Percentiles rank a stretch among this genome's conserved stretches.
phyloP scores from a whole-genome alignment of 805 yeast species.

The Schwanniomyces sp. region DNA sequence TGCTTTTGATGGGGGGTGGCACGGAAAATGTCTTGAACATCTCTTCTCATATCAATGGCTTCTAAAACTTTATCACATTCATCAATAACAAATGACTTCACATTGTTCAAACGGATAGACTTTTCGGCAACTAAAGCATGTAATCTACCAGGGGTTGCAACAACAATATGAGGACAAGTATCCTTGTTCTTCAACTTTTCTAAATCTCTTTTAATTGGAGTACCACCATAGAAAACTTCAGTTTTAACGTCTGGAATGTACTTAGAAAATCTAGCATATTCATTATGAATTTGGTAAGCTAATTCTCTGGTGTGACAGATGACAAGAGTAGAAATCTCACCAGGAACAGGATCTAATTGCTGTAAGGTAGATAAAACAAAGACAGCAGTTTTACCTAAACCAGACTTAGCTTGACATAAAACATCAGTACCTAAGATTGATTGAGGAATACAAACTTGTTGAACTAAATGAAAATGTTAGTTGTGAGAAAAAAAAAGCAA shows the following conservation, averaged over 20 bases:
- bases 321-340: constrained; percentile 92
- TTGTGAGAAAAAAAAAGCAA: constrained; percentile 5
- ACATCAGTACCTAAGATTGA: constrained; percentile 97
- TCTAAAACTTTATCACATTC: constrained; percentile 99
- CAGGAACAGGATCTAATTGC: constrained; percentile 96
- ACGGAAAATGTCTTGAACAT: constrained; percentile 96
- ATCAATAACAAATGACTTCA: constrained; percentile 93
- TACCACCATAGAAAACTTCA: constrained; percentile 96
- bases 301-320: constrained; percentile 98
- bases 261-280: constrained; percentile 95
- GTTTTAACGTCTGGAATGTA: constrained; percentile 98
- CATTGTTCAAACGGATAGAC: constrained; percentile 78
- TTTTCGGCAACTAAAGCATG: constrained; percentile 92
- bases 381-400: constrained; percentile 99
- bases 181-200: constrained; percentile 89
- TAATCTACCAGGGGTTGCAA: constrained; percentile 98
- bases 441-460: constrained; percentile 97
- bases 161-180: constrained; percentile 93
- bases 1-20: constrained; percentile 98
- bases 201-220: constrained; percentile 78
- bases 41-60: constrained; percentile 92
- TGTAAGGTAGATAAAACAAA: constrained; percentile 94
- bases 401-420: constrained; percentile 98
- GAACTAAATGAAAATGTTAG: constrained; percentile 56
- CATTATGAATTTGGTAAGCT: constrained; percentile 97